Conservation (phyloP, 106 monocot species). For the Platanthera zijinensis region DNA sequence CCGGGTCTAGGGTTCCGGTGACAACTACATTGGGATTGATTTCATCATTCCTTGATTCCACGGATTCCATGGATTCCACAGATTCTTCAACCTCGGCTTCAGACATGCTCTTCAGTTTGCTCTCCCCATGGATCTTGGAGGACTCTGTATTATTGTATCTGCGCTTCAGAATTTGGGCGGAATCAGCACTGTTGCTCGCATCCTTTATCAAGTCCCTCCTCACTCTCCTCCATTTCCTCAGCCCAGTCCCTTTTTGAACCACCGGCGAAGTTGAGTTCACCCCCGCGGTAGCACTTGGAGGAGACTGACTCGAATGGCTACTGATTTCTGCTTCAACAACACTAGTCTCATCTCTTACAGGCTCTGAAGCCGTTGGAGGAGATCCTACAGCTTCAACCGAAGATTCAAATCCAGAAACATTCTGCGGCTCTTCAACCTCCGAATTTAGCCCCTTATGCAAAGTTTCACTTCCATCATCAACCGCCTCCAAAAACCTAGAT, state of each 20-base stretch:
- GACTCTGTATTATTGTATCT: slow-evolving; percentile 36
- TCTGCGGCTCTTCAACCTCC: neutral
- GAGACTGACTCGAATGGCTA: neutral
- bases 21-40: neutral
- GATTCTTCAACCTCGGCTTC: slow-evolving; percentile 32
- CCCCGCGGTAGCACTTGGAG: neutral
- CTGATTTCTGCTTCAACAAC: neutral
- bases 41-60: slow-evolving; percentile 18
- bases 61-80: slow-evolving; percentile 43
- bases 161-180: slow-evolving; percentile 42
- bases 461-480: neutral
- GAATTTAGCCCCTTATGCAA: neutral
- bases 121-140: slow-evolving; percentile 20
- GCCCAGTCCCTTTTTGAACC: slow-evolving; percentile 33
- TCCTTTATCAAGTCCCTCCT: slow-evolving; percentile 36
- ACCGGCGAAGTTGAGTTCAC: neutral
- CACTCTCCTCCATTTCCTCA: slow-evolving; percentile 71
- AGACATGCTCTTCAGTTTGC: slow-evolving; percentile 20
- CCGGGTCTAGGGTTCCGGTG: slow-evolving; percentile 17
- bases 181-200: slow-evolving; percentile 18
- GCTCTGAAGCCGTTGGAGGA: neutral
- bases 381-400: neutral
- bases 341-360: neutral
- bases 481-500: neutral
- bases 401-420: neutral